Evolutionary conservation across 192 early-diverging fungal genomes (phyloP), one percentile per base, ranked within the genome.

Genomic region (Irineochytrium annulatum): DNA sequence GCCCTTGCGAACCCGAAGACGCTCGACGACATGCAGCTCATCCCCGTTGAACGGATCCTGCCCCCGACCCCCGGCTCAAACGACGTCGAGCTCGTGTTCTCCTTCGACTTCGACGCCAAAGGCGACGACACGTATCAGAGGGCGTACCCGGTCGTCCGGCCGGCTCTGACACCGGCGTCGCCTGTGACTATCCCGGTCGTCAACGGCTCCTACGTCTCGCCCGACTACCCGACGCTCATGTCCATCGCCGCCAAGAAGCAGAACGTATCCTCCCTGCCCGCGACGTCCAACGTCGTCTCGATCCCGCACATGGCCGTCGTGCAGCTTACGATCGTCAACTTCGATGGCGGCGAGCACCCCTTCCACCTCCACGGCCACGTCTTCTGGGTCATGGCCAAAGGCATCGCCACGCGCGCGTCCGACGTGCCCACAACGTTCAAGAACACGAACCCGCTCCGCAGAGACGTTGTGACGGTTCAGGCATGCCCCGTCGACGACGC

Each of bases 351-450:
- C 56, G 71, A 67, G 51, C 89, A 91, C 62, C 67, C 57, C 5
- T 82, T 91, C 74, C 89, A 91, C 71, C 66, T 90, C 22, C 89
- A 91, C 65, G 87, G 86, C 5, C 85, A 89, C 68, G 63, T 68
- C 3, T 89, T 90, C 75, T 85, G 88, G 65, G 66, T 91, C 46
- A 75, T 90, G 32, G 87, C 77, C 52, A 76, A 78, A 27, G 81
- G 87, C 1, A 24, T 55, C 13, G 35, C 62, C 35, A 63, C 37
- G 11, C 37, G 11, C 37, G 37, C 37, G 11, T 41, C 37, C 37
- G 8, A 8, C 37, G n/a, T 41, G 11, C 37, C 37, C 8, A 8
- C 37, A n/a, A 41, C 37, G 11, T n/a, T 41, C 54, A 8, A 5
- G 8, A 14, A 2, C 31, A 34, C 30, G 22, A 53, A 62, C 33